A percentile compares a stretch with the other conserved stretches of the same genome.
Conservation (phyloP, 768 basidiomycete species). For the Cystobasidium onofrii region DNA sequence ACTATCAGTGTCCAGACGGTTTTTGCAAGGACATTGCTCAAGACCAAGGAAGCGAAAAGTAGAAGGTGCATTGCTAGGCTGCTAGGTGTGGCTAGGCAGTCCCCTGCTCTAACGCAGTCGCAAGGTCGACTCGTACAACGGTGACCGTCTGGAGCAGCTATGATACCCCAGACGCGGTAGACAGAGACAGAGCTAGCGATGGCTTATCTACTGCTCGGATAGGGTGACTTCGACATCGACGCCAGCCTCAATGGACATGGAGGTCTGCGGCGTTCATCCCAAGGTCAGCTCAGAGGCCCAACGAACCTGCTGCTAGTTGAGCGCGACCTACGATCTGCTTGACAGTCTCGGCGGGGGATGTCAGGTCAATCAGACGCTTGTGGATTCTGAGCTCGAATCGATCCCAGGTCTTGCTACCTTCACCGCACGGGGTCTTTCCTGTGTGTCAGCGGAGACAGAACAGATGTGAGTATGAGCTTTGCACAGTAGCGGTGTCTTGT, state of each 20-base stretch:
- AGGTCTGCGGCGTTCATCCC: conserved; percentile 57
- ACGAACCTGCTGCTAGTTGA: neutral
- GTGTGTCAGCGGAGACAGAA: conserved; percentile 8
- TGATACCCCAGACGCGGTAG: no score
- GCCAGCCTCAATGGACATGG: conserved; percentile 96
- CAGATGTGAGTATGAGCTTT: no score
- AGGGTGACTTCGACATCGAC: conserved; percentile 57
- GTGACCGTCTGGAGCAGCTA: no score
- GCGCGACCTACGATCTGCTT: conserved; percentile 83
- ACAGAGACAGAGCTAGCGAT: no score
- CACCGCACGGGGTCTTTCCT: conserved; percentile 78
- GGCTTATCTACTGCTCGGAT: neutral
- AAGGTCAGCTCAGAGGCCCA: neutral
- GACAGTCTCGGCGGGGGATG: conserved; percentile 97
- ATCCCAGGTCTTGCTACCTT: conserved; percentile 99
- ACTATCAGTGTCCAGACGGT: no score
- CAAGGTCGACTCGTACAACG: no score
- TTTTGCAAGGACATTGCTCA: no score
- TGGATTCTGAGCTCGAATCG: conserved; percentile 98
- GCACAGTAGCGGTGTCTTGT: neutral
- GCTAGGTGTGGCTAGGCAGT: no score
- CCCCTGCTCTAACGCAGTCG: no score
- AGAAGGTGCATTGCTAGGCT: no score
- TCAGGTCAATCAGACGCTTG: conserved; percentile 98
- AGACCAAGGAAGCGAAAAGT: no score